Percentiles rank a stretch among this genome's conserved stretches.
These are phyloP conservation scores for Russula sp. DNA, from an alignment of 768 basidiomycete species.

Conservation along the genomic window DNA sequence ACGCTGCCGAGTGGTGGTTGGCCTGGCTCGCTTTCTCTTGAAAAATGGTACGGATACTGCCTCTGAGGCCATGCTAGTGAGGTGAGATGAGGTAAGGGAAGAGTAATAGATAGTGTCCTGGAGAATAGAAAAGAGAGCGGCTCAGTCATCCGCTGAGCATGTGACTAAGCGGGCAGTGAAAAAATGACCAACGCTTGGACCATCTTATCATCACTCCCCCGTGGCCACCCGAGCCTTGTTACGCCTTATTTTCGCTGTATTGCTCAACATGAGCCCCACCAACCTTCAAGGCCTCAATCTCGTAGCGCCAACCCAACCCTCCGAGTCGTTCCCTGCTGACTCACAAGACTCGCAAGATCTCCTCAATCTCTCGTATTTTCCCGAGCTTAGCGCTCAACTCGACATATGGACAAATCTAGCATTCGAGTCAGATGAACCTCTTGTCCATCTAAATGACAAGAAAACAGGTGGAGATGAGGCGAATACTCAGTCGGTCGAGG, in stretches of 20 bases:
- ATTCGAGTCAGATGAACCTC: constrained; percentile 72
- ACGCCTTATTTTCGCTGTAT: background rate
- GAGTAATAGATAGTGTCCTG: background rate
- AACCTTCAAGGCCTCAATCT: constrained; percentile 79
- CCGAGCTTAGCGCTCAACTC: constrained; percentile 73
- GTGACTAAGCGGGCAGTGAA: constrained; percentile 8
- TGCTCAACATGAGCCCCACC: constrained; percentile 53
- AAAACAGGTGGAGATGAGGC: constrained; percentile 31
- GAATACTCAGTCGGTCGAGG: constrained; percentile 35
- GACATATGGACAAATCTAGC: constrained; percentile 81
- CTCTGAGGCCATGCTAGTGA: constrained; percentile 37
- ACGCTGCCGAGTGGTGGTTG: constrained; percentile 71
- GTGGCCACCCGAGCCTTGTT: background rate
- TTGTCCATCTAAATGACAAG: constrained; percentile 41
- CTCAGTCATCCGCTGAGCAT: constrained; percentile 1
- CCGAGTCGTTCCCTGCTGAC: constrained; percentile 40
- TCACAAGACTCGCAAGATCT: constrained; percentile 54
- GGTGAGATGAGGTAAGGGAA: background rate
- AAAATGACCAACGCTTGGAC: background rate
- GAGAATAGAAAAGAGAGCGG: background rate
- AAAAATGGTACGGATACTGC: constrained; percentile 74
- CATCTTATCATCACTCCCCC: constrained; percentile 3
- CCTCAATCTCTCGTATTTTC: constrained; percentile 59
- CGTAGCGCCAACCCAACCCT: constrained; percentile 52
- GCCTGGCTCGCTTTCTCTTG: constrained; percentile 80